Base-by-base conservation (phyloP, 345 rosid genomes). In the Eutrema heterophyllum region DNA sequence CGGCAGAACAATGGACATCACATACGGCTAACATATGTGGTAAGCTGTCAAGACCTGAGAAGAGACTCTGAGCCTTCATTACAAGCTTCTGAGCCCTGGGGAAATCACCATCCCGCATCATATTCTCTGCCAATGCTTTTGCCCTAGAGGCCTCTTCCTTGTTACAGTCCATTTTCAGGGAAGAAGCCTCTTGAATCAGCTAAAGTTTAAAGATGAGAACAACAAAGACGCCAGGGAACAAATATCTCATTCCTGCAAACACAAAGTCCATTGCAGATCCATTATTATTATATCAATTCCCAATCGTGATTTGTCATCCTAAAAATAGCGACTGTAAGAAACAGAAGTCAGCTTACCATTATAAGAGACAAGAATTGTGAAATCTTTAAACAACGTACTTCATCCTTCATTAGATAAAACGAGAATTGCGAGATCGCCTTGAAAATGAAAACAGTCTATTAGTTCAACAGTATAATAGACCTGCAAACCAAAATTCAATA, bases 81-180 rank as follows among this genome's bases (percentile, higher is more conserved):
- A 79, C 83, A 79, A 92, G 33, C 78, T 81, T 87, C 45, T 45
- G 81, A 38, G 93, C 98, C 33, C 74, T 90, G 15, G 15, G 11
- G 71, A 84, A 89, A 64, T 94, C 97, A 26, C 81, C 82, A 27
- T n/a, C 65, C 64, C 48, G 75, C 93, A 94, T 80, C 76, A 70
- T 85, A 54, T 27, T 67, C 79, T 89, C 96, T 14, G 97, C 96
- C 49, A 91, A 61, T 55, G 77, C 62, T 75, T 77, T 88, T 13
- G 89, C 93, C 74, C 91, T 86, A 21, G 64, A 15, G 58, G 98
- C 98, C 84, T 94, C 98, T 59, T 91, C 97, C 81, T 87, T 94
- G 81, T 88, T 88, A 78, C 91, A 88, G 39, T 94, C 98, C 98
- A 94, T 89, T 21, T 32, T 21, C 5, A 46, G 6, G 26, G 39